phyloP scores from a whole-genome alignment of 306 rosid species.

The Delonix regia region DNA sequence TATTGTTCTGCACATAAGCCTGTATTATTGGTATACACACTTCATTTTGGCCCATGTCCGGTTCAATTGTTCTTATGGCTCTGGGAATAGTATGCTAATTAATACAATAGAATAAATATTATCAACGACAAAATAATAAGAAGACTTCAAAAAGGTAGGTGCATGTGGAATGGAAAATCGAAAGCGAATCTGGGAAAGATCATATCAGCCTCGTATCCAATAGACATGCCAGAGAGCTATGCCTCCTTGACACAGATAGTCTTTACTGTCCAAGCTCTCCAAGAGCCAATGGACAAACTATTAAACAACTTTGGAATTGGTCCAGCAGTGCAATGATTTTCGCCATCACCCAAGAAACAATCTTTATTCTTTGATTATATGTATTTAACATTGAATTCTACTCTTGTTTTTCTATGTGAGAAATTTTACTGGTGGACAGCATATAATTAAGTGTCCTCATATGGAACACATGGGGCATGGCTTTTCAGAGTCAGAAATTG shows the following conservation, averaged over 20 bases:
- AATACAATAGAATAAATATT: not conserved
- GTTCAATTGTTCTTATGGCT: conserved; percentile 25
- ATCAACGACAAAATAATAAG: not conserved
- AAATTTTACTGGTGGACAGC: conserved; percentile 14
- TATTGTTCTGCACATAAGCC: conserved; percentile 23
- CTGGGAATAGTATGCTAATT: conserved; percentile 12
- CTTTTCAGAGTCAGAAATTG: conserved; percentile 28
- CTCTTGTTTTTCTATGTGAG: not conserved
- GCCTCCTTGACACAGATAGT: conserved; percentile 68
- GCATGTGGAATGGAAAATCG: conserved; percentile 26
- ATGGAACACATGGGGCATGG: conserved; percentile 31
- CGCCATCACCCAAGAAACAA: conserved; percentile 10
- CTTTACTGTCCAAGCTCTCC: conserved; percentile 49
- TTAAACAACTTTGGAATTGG: conserved; percentile 36
- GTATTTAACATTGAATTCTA: conserved; percentile 6
- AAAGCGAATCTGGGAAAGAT: conserved; percentile 46
- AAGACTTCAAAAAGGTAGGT: not conserved
- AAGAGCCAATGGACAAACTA: conserved; percentile 16
- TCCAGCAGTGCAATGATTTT: conserved; percentile 37
- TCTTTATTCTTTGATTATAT: not conserved
- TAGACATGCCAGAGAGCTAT: conserved; percentile 59
- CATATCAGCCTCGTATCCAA: conserved; percentile 41
- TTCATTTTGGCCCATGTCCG: conserved; percentile 19
- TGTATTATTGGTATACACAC: conserved; percentile 39
- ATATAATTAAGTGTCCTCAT: conserved; percentile 23